A percentile compares a stretch with the other conserved stretches of the same genome.
These are phyloP conservation scores for Penicillium sp. DNA, from an alignment of 2,329 filamentous ascomycete species.

Conservation along the genomic window DNA sequence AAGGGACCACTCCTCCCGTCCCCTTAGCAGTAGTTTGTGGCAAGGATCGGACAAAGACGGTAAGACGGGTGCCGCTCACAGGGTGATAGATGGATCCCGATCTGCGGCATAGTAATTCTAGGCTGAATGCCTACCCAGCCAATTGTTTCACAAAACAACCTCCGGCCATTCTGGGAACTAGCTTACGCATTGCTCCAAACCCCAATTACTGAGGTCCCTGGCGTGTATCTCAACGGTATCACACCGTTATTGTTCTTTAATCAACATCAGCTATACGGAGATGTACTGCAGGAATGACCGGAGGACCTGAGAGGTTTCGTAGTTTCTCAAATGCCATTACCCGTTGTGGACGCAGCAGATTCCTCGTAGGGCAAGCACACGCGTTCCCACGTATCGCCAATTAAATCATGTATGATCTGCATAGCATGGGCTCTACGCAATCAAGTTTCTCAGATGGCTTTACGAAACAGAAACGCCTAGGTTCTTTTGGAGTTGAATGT, in stretches of 20 bases:
- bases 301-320: slow-evolving; percentile 1
- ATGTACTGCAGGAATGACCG: neutral
- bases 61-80: slow-evolving; percentile 11
- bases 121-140: neutral
- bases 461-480: neutral
- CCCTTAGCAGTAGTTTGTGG: slow-evolving; percentile 15
- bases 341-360: slow-evolving; percentile 1
- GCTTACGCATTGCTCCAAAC: slow-evolving; percentile 1
- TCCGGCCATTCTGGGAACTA: neutral
- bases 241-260: neutral
- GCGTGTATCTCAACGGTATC: neutral
- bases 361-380: slow-evolving; percentile 6
- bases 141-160: neutral
- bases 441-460: neutral
- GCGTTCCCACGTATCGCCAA: slow-evolving; percentile 12
- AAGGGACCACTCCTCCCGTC: slow-evolving; percentile 9
- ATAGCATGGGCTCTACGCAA: slow-evolving; percentile 8
- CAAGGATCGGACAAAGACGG: slow-evolving; percentile 17
- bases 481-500: neutral
- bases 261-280: neutral
- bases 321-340: slow-evolving; percentile 11
- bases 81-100: slow-evolving; percentile 2
- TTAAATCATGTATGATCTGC: slow-evolving; percentile 20
- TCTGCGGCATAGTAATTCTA: slow-evolving; percentile 4
- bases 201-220: slow-evolving; percentile 2